Base-by-base conservation (phyloP, 148 eudicot genomes). In the Agrostemma githago region DNA sequence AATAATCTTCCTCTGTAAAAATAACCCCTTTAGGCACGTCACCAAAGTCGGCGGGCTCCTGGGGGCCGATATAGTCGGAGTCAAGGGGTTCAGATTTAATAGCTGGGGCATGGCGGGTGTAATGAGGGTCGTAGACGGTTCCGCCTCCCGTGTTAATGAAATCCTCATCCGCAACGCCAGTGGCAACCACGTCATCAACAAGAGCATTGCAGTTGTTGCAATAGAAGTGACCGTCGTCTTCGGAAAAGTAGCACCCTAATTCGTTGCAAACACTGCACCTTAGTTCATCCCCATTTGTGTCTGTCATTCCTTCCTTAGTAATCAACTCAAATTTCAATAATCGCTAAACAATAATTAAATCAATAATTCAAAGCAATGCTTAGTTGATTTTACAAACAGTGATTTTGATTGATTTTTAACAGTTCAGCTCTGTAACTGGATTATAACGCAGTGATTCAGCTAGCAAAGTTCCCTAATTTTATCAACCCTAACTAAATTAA, bases 21-120 rank as follows among this genome's bases (percentile, higher is more conserved):
- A 58, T 37, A 41, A 37, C 1, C 16, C 57, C 68, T 75, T 66
- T 60, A 21, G 21, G 59, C 46, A 54, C 34, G 1, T 38, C 37
- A n/a, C 85, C 91, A 53, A 93, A 93, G 83, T 93, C 97, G 4
- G 76, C 71, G 6, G 97, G 95, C 56, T 78, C 86, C 5, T 79
- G 79, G 16, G 95, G 90, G 4, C 91, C 95, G 38, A 77, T 51
- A 43, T 17, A 58, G 11, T 64, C 67, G 11, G 5, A 8, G 51
- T 37, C 77, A 19, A 66, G 59, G 63, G 64, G 62, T 19, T 19
- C 38, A 41, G 76, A 43, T 15, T 67, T 43, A 7, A 6, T 16
- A 8, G 21, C 43, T 10, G 39, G 11, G 37, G 11, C 4, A 3
- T 7, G 3, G 76, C 66, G 81, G 57, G 75, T 80, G 86, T 71